These are phyloP conservation scores for Vanrija sp. DNA, from an alignment of 1,284 basidiomycete species.

Conservation along the genomic window DNA sequence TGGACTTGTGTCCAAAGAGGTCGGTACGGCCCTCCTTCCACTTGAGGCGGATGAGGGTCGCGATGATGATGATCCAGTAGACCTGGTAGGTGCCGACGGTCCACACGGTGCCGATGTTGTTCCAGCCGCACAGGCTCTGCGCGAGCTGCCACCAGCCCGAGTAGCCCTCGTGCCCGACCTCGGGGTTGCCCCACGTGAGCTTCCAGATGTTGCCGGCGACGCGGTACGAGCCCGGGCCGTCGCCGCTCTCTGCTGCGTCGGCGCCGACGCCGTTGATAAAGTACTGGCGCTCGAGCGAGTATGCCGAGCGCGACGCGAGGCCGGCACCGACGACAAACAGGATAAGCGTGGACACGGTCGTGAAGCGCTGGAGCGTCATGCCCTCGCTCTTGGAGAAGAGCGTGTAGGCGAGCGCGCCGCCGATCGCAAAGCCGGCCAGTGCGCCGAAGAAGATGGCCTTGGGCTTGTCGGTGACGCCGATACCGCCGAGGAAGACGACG, in stretches of 20 bases:
- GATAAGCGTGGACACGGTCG: constrained; percentile 76
- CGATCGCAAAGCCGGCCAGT: constrained; percentile 54
- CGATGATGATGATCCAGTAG: constrained; percentile 69
- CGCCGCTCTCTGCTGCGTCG: constrained; percentile 68
- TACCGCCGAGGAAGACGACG: constrained; percentile 83
- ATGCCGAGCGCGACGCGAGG: constrained; percentile 69
- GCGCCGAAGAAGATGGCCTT: constrained; percentile 68
- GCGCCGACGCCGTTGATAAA: constrained; percentile 65
- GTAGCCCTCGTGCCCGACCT: constrained; percentile 54
- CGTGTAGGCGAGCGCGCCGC: constrained; percentile 58
- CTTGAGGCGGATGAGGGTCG: constrained; percentile 61
- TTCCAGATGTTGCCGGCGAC: constrained; percentile 81
- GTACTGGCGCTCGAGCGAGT: constrained; percentile 61
- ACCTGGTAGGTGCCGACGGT: constrained; percentile 62
- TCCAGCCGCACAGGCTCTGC: constrained; percentile 41
- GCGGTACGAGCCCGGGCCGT: constrained; percentile 74
- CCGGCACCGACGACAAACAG: constrained; percentile 83
- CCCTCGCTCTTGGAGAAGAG: constrained; percentile 30
- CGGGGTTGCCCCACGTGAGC: constrained; percentile 70
- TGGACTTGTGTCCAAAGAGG: constrained; percentile 29
- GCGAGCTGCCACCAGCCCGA: constrained; percentile 33
- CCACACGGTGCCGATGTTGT: constrained; percentile 54
- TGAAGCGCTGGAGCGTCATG: constrained; percentile 63
- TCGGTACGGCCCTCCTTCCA: constrained; percentile 51
- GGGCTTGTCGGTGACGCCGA: constrained; percentile 32